Conservation (phyloP, 192 early-diverging fungal genomes). For the Gryganskiella cystojenkinii region DNA sequence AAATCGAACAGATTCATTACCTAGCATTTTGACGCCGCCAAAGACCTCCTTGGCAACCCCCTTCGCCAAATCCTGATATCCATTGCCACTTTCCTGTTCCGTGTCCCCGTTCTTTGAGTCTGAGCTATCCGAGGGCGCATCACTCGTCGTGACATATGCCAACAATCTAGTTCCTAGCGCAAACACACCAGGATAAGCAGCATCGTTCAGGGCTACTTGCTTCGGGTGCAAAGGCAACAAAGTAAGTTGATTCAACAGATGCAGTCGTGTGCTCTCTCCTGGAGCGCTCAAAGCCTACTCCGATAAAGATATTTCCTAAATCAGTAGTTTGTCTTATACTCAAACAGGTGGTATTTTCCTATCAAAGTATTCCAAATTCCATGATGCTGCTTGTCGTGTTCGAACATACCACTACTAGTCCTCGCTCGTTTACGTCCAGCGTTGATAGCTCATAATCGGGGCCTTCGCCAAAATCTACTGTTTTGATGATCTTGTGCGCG, state of each 20-base stretch:
- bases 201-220: conserved; percentile 61
- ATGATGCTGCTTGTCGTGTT: background rate
- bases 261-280: conserved; percentile 52
- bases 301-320: background rate
- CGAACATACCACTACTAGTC: conserved; percentile 70
- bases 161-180: conserved; percentile 73
- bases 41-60: conserved; percentile 86
- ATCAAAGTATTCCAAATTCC: background rate
- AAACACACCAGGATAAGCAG: conserved; percentile 63
- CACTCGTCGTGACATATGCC: conserved; percentile 73
- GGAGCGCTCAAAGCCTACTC: conserved; percentile 32
- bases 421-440: conserved; percentile 67
- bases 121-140: conserved; percentile 56
- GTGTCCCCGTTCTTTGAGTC: conserved; percentile 63
- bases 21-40: conserved; percentile 78
- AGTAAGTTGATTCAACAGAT: conserved; percentile 63
- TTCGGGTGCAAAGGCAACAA: conserved; percentile 48
- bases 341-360: background rate
- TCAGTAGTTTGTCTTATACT: background rate
- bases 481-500: conserved; percentile 59
- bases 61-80: conserved; percentile 67
- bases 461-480: conserved; percentile 56
- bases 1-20: conserved; percentile 33
- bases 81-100: conserved; percentile 32
- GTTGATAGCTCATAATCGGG: conserved; percentile 55